These are phyloP conservation scores for Prunus persica DNA, from an alignment of 306 rosid species.

Conservation along the genomic window DNA sequence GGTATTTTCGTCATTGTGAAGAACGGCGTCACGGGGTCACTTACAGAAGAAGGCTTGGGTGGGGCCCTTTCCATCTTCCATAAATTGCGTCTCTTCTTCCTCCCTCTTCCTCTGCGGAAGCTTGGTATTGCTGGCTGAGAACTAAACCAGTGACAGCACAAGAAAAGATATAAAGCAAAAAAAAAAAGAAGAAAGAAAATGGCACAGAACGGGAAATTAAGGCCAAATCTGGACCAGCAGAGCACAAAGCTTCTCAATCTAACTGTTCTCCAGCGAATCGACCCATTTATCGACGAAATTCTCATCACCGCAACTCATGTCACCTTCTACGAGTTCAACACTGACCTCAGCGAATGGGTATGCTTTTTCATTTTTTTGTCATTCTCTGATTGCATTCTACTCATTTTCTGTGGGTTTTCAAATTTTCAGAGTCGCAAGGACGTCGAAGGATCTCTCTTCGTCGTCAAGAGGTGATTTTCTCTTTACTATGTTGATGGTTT, in stretches of 20 bases:
- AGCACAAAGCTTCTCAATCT: conserved; percentile 81
- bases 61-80: background rate
- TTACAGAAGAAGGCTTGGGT: background rate
- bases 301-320: conserved; percentile 89
- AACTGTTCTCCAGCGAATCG: conserved; percentile 84
- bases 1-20: background rate
- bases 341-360: conserved; percentile 79
- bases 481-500: background rate
- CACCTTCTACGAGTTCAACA: conserved; percentile 77
- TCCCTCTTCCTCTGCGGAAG: background rate
- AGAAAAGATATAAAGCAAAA: background rate
- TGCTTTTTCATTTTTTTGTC: conserved; percentile 12
- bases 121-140: background rate
- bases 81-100: background rate
- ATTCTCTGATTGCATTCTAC: background rate
- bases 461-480: conserved; percentile 68
- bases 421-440: conserved; percentile 82
- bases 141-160: background rate
- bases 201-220: conserved; percentile 68
- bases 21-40: background rate
- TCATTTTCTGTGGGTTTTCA: background rate
- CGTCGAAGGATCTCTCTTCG: conserved; percentile 98
- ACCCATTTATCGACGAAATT: conserved; percentile 82
- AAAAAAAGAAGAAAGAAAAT: conserved; percentile 2
- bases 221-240: conserved; percentile 84